Base-by-base conservation (phyloP, 352 stramenopile genomes). In the Globisporangium cederbergense region DNA sequence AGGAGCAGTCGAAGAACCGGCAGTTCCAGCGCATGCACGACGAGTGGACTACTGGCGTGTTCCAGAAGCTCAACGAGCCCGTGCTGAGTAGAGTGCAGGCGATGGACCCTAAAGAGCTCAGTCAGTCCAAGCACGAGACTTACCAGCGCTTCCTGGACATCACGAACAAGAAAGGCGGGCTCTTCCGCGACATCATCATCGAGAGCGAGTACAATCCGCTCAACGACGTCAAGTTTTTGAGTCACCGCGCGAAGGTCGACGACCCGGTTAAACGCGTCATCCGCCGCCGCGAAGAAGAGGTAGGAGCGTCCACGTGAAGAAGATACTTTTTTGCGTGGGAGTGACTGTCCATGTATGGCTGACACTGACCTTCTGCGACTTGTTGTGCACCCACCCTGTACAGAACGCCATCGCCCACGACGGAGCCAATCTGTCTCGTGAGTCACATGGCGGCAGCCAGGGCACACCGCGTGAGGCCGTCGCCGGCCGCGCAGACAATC, bases 171-270 rank as follows among this genome's bases (percentile, higher is more conserved):
- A 91, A 91, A 59, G 81, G 79, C 8, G 81, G 80, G 9, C 72
- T 93, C 59, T 93, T 90, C 52, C 84, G 84, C 57, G 84, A 93
- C 60, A 93, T 93, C 62, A 93, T 91, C 65, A 93, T 91, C 54
- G 81, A 91, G 58, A 93, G 80, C 71, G 81, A 93, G 70, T 93
- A 93, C 68, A 89, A 91, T 52, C 84, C 81, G 58, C 69, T 93
- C n/a, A 71, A 75, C 28, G 81, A 93, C 46, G 70, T 78, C 32
- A 86, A 85, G 62, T 84, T 77, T 56, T 16, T 93, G 0, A 73
- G 43, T 40, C 74, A 90, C 60, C 71, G 74, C 50, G 67, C 72
- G 0, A 67, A 66, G 40, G 45, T 93, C 16, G 81, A 93, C 64
- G 84, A 93, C 57, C 84, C 84, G 8, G 64, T 83, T 36, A 89